phyloP scores from a whole-genome alignment of 225 moss, liverwort and hornwort species.

The Lunularia cruciata region DNA sequence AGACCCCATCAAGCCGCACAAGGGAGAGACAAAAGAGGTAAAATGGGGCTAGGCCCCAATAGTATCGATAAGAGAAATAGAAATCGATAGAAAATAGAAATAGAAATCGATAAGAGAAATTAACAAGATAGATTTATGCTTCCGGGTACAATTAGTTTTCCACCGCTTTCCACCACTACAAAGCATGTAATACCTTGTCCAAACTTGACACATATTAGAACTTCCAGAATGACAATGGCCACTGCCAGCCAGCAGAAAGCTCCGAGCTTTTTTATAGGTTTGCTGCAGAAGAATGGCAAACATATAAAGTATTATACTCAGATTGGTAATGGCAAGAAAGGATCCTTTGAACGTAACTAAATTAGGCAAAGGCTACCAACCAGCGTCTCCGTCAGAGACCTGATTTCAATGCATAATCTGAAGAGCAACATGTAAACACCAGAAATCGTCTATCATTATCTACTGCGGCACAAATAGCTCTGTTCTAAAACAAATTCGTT shows the following conservation, averaged over 20 bases:
- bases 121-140: too few species aligned
- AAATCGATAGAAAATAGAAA: too few species aligned
- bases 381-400: not conserved
- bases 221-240: slow-evolving; percentile 69
- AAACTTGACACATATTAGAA: slow-evolving; percentile 85
- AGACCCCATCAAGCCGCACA: too few species aligned
- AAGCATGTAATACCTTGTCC: slow-evolving; percentile 65
- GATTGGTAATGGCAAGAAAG: not conserved
- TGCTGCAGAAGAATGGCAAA: slow-evolving; percentile 44
- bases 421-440: not conserved
- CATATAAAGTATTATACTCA: not conserved
- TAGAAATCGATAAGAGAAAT: too few species aligned
- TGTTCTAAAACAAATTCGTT: too few species aligned
- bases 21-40: too few species aligned
- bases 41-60: too few species aligned
- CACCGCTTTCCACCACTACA: too few species aligned
- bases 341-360: not conserved
- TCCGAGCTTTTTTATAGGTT: slow-evolving; percentile 76
- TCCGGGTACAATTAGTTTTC: too few species aligned
- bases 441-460: too few species aligned
- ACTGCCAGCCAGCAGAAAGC: slow-evolving; percentile 79
- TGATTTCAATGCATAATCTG: not conserved
- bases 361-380: not conserved
- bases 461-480: too few species aligned
- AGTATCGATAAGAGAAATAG: too few species aligned